These are phyloP conservation scores for Westerdykella sp. DNA, from an alignment of 2,329 filamentous ascomycete species.

Conservation along the genomic window DNA sequence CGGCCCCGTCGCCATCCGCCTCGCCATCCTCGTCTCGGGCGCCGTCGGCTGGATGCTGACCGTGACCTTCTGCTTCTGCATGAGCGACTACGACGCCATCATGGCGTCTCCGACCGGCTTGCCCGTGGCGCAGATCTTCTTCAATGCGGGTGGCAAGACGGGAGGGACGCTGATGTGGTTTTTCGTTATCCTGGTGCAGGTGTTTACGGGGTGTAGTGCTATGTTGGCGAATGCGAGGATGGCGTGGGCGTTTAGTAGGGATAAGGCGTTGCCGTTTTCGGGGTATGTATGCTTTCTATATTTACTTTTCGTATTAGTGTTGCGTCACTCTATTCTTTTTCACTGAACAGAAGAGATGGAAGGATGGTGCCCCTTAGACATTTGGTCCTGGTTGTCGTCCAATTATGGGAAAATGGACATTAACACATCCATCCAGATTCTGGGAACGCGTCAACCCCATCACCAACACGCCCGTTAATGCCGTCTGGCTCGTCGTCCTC, in stretches of 20 bases:
- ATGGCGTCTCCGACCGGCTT: conserved; percentile 54
- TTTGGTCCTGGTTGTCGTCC: neutral
- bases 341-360: neutral
- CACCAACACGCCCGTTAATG: conserved; percentile 56
- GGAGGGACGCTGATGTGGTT: conserved; percentile 58
- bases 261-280: conserved; percentile 56
- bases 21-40: conserved; percentile 55
- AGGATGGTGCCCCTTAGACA: neutral
- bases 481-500: conserved; percentile 58
- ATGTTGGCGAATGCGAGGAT: conserved; percentile 59
- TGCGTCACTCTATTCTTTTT: neutral
- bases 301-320: no score
- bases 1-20: conserved; percentile 55
- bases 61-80: conserved; percentile 58
- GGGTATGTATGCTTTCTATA: conserved; percentile 32
- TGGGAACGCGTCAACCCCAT: conserved; percentile 48
- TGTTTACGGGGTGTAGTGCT: conserved; percentile 59
- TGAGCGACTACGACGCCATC: conserved; percentile 53
- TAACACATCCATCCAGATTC: conserved; percentile 32
- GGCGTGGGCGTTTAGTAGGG: conserved; percentile 56
- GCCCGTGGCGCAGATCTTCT: conserved; percentile 52
- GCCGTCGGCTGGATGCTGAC: conserved; percentile 57
- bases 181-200: conserved; percentile 57
- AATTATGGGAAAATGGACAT: neutral
- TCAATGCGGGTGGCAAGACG: conserved; percentile 53